phyloP scores from a whole-genome alignment of 306 rosid species.

The Purshia tridentata region DNA sequence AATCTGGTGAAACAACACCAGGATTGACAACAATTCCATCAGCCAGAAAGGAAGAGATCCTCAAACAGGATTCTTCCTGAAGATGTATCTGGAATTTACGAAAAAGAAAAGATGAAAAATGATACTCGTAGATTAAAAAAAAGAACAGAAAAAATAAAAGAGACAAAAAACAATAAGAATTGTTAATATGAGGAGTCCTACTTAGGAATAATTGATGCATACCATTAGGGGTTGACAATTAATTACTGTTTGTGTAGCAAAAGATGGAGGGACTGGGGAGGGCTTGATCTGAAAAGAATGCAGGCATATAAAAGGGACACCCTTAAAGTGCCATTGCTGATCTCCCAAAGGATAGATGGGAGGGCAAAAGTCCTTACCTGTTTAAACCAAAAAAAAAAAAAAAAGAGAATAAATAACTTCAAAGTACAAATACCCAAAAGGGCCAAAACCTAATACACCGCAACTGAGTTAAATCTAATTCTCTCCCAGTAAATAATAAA shows the following conservation, averaged over 20 bases:
- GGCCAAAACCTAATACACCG: not conserved
- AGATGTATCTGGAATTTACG: constrained; percentile 65
- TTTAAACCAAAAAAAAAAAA: constrained; percentile 41
- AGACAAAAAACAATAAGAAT: not conserved
- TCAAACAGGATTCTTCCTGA: constrained; percentile 86
- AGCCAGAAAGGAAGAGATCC: constrained; percentile 87
- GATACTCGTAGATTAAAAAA: constrained; percentile 16
- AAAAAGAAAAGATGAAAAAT: constrained; percentile 13
- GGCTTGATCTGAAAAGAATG: constrained; percentile 83
- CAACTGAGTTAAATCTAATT: constrained; percentile 7
- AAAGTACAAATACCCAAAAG: constrained; percentile 10
- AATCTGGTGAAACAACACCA: constrained; percentile 81
- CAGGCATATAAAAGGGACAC: constrained; percentile 70
- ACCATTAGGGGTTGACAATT: constrained; percentile 90
- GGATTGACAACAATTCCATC: constrained; percentile 83
- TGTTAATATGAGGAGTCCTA: not conserved
- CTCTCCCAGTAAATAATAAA: constrained; percentile 14
- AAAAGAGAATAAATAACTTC: constrained; percentile 21
- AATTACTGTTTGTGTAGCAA: constrained; percentile 87
- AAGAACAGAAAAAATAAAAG: constrained; percentile 4
- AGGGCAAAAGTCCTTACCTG: constrained; percentile 81
- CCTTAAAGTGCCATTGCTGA: constrained; percentile 66
- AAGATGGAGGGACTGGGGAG: constrained; percentile 80
- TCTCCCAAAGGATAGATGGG: constrained; percentile 86
- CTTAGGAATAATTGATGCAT: constrained; percentile 33